phyloP scores from a whole-genome alignment of 352 stramenopile species.

The Globisporangium nagaii region DNA sequence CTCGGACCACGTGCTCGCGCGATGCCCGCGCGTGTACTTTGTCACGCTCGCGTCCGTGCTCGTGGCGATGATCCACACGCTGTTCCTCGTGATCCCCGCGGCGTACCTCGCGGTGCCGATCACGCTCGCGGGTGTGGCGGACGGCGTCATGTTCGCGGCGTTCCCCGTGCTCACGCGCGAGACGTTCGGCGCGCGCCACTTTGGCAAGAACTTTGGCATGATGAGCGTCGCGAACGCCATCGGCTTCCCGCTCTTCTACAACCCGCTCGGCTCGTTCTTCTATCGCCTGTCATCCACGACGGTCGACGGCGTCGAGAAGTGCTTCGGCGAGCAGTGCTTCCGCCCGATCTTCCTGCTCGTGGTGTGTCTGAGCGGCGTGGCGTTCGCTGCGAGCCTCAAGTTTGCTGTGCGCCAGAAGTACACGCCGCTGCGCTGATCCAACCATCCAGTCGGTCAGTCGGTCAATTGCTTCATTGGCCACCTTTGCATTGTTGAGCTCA shows the following conservation, averaged over 20 bases:
- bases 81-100: constrained; percentile 50
- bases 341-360: constrained; percentile 57
- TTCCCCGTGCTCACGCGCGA: constrained; percentile 69
- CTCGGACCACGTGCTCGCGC: constrained; percentile 51
- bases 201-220: constrained; percentile 77
- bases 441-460: neutral
- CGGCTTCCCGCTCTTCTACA: constrained; percentile 71
- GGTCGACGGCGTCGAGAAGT: constrained; percentile 42
- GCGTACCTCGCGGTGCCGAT: constrained; percentile 45
- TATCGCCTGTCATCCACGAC: constrained; percentile 34
- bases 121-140: constrained; percentile 47
- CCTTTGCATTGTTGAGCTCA: neutral
- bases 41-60: constrained; percentile 49
- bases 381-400: constrained; percentile 44
- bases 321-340: constrained; percentile 55
- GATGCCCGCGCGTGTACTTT: constrained; percentile 54
- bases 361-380: constrained; percentile 38
- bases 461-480: neutral
- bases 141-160: constrained; percentile 69
- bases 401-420: constrained; percentile 38
- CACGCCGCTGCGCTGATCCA: constrained; percentile 3
- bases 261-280: constrained; percentile 53
- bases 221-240: constrained; percentile 71
- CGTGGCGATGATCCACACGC: constrained; percentile 42
- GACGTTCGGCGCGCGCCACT: constrained; percentile 60